Evolutionary conservation across 2,329 filamentous ascomycete genomes (phyloP).

Genomic region (Clonostachys rhizophaga): DNA sequence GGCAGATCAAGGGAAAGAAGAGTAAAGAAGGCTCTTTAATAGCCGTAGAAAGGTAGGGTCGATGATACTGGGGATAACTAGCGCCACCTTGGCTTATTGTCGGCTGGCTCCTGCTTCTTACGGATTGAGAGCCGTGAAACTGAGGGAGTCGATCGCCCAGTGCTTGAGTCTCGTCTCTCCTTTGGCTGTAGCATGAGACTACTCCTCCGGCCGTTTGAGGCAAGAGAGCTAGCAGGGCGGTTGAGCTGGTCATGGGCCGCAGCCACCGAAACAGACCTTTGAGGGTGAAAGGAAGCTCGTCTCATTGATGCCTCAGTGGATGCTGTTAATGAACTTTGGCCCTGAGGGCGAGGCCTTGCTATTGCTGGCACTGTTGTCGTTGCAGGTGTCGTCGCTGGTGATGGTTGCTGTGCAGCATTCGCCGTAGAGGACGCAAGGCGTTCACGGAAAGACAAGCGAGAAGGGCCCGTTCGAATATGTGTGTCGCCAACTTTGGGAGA

Average conservation of each 20-base stretch:
- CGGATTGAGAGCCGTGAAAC: slow-evolving; percentile 39
- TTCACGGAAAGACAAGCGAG: slow-evolving; percentile 49
- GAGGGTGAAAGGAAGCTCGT: slow-evolving; percentile 49
- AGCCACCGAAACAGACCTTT: slow-evolving; percentile 21
- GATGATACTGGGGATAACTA: slow-evolving; percentile 4
- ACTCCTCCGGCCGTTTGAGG: slow-evolving; percentile 38
- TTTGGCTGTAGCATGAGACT: slow-evolving; percentile 50
- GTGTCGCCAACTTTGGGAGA: slow-evolving; percentile 41
- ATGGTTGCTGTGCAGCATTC: too few species aligned
- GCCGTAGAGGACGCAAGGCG: slow-evolving; percentile 44
- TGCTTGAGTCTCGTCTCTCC: slow-evolving; percentile 20
- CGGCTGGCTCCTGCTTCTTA: slow-evolving; percentile 20
- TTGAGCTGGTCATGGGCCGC: slow-evolving; percentile 16
- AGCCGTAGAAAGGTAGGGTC: too few species aligned
- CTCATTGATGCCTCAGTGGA: slow-evolving; percentile 29
- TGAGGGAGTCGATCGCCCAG: slow-evolving; percentile 43
- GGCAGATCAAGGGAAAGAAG: too few species aligned
- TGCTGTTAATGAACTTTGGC: slow-evolving; percentile 36
- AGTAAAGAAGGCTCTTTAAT: too few species aligned
- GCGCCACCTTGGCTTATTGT: slow-evolving; percentile 46
- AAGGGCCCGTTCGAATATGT: slow-evolving; percentile 35
- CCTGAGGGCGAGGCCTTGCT: slow-evolving; percentile 33
- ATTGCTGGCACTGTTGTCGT: slow-evolving; percentile 23
- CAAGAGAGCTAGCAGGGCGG: slow-evolving; percentile 54
- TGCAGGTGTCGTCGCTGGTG: too few species aligned